Conservation (phyloP, 2,329 filamentous ascomycete genomes). For the Aureobasidium sp. region DNA sequence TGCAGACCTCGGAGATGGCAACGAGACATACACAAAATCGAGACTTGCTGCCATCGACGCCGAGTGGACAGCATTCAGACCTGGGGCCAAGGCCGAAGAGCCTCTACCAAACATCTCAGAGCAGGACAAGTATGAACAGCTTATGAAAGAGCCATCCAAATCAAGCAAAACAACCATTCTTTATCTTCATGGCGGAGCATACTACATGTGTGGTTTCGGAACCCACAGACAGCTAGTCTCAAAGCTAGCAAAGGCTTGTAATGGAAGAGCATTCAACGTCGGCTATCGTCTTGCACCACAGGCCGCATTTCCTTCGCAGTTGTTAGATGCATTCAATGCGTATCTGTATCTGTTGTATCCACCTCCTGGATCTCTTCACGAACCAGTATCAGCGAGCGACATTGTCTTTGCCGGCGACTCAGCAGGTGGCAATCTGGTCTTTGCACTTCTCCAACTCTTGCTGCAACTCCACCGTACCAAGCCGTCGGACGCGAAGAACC, state of each 20-base stretch:
- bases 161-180: slow-evolving; percentile 55
- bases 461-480: slow-evolving; percentile 49
- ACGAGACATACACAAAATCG: slow-evolving; percentile 39
- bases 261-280: slow-evolving; percentile 62
- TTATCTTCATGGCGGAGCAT: slow-evolving; percentile 70
- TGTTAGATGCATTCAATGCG: slow-evolving; percentile 63
- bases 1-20: slow-evolving; percentile 40
- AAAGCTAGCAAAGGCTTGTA: slow-evolving; percentile 56
- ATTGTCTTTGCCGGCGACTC: slow-evolving; percentile 68
- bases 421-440: slow-evolving; percentile 63
- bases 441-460: slow-evolving; percentile 60
- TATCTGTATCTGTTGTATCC: slow-evolving; percentile 69
- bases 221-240: slow-evolving; percentile 53
- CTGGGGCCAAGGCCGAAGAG: slow-evolving; percentile 42
- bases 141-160: slow-evolving; percentile 55
- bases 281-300: slow-evolving; percentile 70
- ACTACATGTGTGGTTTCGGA: slow-evolving; percentile 62
- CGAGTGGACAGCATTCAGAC: slow-evolving; percentile 68
- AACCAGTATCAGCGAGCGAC: slow-evolving; percentile 53
- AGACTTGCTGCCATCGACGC: slow-evolving; percentile 52
- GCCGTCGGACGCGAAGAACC: slow-evolving; percentile 30
- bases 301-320: slow-evolving; percentile 62
- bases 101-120: slow-evolving; percentile 51
- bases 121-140: slow-evolving; percentile 52
- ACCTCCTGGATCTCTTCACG: slow-evolving; percentile 57